These are phyloP conservation scores for Parathielavia hyrcaniae DNA, from an alignment of 495 filamentous ascomycete species.

Conservation along the genomic window DNA sequence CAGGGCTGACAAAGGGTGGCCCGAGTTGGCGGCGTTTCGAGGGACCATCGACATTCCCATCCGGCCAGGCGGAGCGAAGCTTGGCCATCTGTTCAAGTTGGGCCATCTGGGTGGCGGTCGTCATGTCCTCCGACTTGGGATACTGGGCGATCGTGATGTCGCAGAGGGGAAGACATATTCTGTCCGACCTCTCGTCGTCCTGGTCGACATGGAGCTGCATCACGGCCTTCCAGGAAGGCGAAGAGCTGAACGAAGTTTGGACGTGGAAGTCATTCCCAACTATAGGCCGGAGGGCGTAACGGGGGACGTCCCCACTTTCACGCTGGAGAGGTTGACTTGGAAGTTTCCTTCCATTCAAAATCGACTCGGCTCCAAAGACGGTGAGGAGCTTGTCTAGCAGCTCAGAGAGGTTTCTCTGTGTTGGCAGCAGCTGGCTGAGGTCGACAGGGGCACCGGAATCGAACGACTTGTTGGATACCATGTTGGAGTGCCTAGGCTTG, in stretches of 20 bases:
- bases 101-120: neutral
- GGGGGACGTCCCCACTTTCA: neutral
- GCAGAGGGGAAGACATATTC: constrained; percentile 1
- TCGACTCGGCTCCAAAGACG: neutral
- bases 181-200: neutral
- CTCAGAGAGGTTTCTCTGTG: neutral
- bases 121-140: neutral
- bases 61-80: constrained; percentile 3
- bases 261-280: constrained; percentile 4
- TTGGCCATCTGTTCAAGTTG: neutral
- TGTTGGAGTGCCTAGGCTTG: neutral
- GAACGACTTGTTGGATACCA: neutral
- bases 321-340: constrained; percentile 4
- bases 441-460: neutral
- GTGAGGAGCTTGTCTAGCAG: neutral
- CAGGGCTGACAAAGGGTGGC: neutral
- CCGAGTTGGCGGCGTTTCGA: constrained; percentile 5
- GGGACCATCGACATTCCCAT: neutral
- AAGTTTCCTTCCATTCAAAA: neutral
- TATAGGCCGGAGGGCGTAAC: neutral
- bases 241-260: neutral
- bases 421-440: neutral
- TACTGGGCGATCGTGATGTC: neutral
- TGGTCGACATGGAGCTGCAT: constrained; percentile 1
- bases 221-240: constrained; percentile 1